phyloP scores from a whole-genome alignment of 495 filamentous ascomycete genomes.

The Aspergillus nidulans region DNA sequence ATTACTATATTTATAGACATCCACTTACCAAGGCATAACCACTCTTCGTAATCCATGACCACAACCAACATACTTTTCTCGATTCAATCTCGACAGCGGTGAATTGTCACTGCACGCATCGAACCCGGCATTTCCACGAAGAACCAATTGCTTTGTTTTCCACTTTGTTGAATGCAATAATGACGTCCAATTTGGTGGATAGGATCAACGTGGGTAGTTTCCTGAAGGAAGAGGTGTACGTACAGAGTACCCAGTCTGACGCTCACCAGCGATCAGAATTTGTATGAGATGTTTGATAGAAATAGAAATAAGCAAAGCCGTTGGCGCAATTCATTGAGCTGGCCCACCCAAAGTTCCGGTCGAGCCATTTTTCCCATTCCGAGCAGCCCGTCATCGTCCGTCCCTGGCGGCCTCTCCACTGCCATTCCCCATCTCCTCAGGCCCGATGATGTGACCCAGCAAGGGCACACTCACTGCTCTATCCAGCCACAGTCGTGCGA shows the following conservation, averaged over 20 bases:
- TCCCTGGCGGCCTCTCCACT: slow-evolving; percentile 1
- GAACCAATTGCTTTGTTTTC: not conserved
- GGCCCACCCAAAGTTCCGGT: slow-evolving; percentile 1
- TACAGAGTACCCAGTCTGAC: not conserved
- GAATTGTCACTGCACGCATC: not conserved
- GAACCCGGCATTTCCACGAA: not conserved
- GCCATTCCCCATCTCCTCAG: not conserved
- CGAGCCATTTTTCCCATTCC: not conserved
- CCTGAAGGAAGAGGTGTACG: slow-evolving; percentile 3
- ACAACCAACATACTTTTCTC: not conserved
- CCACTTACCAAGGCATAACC: not conserved
- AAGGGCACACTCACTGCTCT: not conserved
- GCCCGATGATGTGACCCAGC: slow-evolving; percentile 1
- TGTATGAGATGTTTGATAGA: not conserved
- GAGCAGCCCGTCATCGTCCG: slow-evolving; percentile 4
- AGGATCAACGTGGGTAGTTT: slow-evolving; percentile 10
- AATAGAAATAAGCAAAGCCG: slow-evolving; percentile 1
- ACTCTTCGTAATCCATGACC: not conserved
- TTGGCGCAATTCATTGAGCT: slow-evolving; percentile 1
- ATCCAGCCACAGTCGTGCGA: not conserved
- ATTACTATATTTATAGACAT: not conserved
- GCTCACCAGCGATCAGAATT: not conserved
- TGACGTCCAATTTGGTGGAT: slow-evolving; percentile 4
- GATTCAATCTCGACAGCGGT: not conserved
- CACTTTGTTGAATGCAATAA: not conserved